Evolutionary conservation across 345 rosid species (phyloP), one percentile per base, ranked within the genome.

Genomic region (Gossypium raimondii): DNA sequence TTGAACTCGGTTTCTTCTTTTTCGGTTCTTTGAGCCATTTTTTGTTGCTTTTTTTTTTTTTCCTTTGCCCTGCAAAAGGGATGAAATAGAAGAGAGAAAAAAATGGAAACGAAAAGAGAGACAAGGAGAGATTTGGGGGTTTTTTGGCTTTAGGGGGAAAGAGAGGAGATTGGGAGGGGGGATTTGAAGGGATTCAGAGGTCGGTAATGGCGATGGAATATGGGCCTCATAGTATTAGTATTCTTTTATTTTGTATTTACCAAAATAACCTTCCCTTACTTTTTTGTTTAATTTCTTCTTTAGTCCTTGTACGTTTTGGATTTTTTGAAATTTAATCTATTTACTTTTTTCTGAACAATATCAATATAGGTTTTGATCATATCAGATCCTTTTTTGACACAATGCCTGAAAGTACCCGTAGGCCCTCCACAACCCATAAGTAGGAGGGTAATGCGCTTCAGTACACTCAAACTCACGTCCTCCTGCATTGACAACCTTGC

Each of bases 1-100:
- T 94, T 90, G 81, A 90, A 90, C 84, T 94, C 98, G 9, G 98
- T 90, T 85, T 94, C 98, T 82, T 94, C 98, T 29, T 92, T 90
- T 84, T 89, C 98, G 3, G 97, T 87, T 63, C 87, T 86, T 76
- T 88, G 98, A 2, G 97, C 93, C 98, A 56, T 56, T 8, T 20
- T 18, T 18, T 18, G 3, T 18, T 56, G 4, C 38, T 56, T 2
- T 56, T 20, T 34, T 29, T 25, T 25, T 5, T 34, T 5, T 5
- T 5, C 41, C 7, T 6, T 34, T 34, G 41, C 41, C 18, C 4
- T 2, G 16, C 56, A n/a, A 9, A 53, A 17, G 66, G 78, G 52
- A 73, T 38, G 62, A 76, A 48, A 45, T 57, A 20, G 18, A 25
- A 65, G 7, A 6, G 4, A 73, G 64, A 45, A 41, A 73, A 58